Base-by-base conservation (phyloP, 1,284 basidiomycete genomes). In the Apiotrichum mycotoxinovorans region DNA sequence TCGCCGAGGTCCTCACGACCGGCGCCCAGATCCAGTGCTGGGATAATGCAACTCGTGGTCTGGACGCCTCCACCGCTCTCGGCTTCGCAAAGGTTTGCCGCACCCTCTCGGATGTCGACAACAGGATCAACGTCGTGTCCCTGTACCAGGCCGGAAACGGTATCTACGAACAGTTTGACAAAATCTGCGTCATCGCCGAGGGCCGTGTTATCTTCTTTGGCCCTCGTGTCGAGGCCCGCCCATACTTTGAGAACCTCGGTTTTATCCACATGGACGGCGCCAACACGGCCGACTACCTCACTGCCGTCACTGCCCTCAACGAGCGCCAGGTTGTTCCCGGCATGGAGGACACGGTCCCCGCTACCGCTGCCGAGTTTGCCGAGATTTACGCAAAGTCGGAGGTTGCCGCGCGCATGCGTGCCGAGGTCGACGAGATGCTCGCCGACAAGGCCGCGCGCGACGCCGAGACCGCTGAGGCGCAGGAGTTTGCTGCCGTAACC, bases 171-270 rank as follows among this genome's bases (percentile, higher is more conserved):
- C 74, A 82, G 35, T 88, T 88, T 61, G 84, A 88, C 57, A 62
- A 61, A 56, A 47, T 61, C n/a, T 38, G 46, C 63, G 83, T 94
- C 34, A 81, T 94, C 54, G 84, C 90, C 69, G 80, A 89, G 70
- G 91, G 91, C 11, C 85, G 83, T 48, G 84, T 89, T 67, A 86
- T 90, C 14, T 94, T 86, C 80, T 91, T 85, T 71, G 91, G 91
- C 4, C 84, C 87, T 3, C 81, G 85, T 0, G 70, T 73, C 75
- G 82, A 87, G 61, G 91, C 91, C 2, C 83, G 87, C 38, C 78
- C 78, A 0, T 92, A 93, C 78, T 92, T 92, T 63, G 85, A 89
- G 67, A 76, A 79, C 34, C 78, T 93, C 20, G 91, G 91, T 8
- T 94, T 85, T 77, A 84, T 85, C 27, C 69, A 69, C 56, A 67